A percentile compares a stretch with the other conserved stretches of the same genome.
phyloP scores from a whole-genome alignment of 139 green algal species.

The Chlorella ohadii region DNA sequence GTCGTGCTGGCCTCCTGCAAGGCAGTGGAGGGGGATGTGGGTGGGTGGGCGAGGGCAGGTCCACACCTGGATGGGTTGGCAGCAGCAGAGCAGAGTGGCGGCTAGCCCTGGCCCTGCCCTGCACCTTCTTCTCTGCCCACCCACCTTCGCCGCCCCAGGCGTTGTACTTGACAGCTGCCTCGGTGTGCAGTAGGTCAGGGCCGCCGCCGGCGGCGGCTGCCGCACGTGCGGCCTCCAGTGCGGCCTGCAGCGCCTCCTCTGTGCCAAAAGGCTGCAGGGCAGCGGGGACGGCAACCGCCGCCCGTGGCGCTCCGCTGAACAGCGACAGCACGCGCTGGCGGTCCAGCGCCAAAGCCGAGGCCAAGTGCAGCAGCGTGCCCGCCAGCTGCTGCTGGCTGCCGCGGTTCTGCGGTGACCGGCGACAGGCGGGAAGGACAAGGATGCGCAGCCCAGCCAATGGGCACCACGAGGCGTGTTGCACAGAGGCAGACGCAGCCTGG shows the following conservation, averaged over 20 bases:
- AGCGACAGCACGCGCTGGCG: not conserved
- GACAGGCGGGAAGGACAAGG: no score
- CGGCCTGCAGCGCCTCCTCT: not conserved
- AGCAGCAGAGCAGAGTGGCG: no score
- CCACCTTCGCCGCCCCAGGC: not conserved
- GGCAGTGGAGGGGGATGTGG: not conserved
- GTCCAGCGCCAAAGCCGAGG: not conserved
- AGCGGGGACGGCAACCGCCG: not conserved
- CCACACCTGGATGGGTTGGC: no score
- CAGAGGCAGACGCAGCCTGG: no score
- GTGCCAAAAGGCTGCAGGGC: not conserved
- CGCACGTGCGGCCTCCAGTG: not conserved
- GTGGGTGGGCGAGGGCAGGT: no score
- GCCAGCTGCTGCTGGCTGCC: constrained; percentile 19
- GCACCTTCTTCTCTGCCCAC: no score
- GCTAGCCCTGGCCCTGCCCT: no score
- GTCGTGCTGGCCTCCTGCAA: not conserved
- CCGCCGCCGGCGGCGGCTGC: not conserved
- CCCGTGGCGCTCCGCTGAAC: not conserved
- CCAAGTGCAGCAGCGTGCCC: not conserved
- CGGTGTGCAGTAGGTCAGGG: not conserved
- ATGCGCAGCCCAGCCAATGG: no score
- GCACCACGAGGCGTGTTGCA: no score
- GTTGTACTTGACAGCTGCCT: not conserved
- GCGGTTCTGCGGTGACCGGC: not conserved